Conservation (phyloP, 1,284 basidiomycete genomes). For the Rhodotorula sp. region DNA sequence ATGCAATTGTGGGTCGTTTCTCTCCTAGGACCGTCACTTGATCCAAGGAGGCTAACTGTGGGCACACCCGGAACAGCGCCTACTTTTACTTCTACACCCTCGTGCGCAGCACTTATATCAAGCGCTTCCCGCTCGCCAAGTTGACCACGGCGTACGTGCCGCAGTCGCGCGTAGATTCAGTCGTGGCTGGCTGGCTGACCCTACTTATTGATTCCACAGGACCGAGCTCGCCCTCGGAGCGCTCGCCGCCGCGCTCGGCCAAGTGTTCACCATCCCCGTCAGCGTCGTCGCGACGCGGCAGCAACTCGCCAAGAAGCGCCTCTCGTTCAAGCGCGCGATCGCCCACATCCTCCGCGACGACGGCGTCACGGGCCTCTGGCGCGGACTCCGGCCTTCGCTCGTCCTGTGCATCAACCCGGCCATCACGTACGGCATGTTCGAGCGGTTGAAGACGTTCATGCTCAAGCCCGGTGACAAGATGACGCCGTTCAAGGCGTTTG, state of each 20-base stretch:
- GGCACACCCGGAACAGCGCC: slow-evolving; percentile 61
- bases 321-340: slow-evolving; percentile 69
- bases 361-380: slow-evolving; percentile 88
- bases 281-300: slow-evolving; percentile 96
- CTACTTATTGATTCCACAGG: slow-evolving; percentile 20
- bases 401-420: slow-evolving; percentile 93
- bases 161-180: neutral
- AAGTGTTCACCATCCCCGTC: slow-evolving; percentile 98
- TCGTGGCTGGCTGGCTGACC: neutral
- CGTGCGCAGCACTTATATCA: slow-evolving; percentile 78
- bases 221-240: slow-evolving; percentile 88
- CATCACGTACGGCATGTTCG: slow-evolving; percentile 96
- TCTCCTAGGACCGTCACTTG: neutral
- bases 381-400: slow-evolving; percentile 86
- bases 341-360: slow-evolving; percentile 88
- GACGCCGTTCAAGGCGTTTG: slow-evolving; percentile 76
- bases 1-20: slow-evolving; percentile 67
- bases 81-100: slow-evolving; percentile 99
- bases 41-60: neutral
- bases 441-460: slow-evolving; percentile 72
- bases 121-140: slow-evolving; percentile 55
- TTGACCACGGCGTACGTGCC: slow-evolving; percentile 43
- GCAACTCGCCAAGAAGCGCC: slow-evolving; percentile 64
- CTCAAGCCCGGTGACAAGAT: slow-evolving; percentile 61
- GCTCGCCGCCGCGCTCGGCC: slow-evolving; percentile 86